Evolutionary conservation across 345 rosid species (phyloP).

Genomic region (Salix exigua): DNA sequence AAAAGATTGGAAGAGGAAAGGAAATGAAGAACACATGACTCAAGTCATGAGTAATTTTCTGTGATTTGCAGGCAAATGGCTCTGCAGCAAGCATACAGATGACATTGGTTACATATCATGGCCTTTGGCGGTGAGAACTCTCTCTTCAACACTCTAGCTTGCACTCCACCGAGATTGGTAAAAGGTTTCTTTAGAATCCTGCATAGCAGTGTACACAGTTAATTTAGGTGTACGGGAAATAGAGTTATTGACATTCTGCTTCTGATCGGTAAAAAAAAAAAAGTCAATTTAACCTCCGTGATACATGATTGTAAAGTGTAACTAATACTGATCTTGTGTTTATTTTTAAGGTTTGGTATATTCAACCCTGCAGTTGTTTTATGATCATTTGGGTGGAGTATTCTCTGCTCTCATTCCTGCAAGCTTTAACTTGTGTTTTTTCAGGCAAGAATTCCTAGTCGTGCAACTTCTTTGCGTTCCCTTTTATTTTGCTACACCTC

Average conservation of each 20-base stretch:
- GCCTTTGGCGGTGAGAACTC: slow-evolving; percentile 88
- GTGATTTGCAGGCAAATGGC: slow-evolving; percentile 45
- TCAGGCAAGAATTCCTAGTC: slow-evolving; percentile 47
- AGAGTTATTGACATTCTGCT: too few relatives aligned
- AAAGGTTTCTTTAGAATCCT: too few relatives aligned
- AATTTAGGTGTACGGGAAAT: too few relatives aligned
- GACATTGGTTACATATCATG: slow-evolving; percentile 65
- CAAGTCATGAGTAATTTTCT: slow-evolving; percentile 9
- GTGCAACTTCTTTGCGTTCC: slow-evolving; percentile 10
- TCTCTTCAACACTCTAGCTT: slow-evolving; percentile 1
- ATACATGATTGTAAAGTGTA: too few relatives aligned
- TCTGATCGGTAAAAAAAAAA: too few relatives aligned
- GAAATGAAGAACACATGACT: not conserved
- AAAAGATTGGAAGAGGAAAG: too few relatives aligned
- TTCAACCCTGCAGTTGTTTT: slow-evolving; percentile 77
- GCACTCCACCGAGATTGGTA: too few relatives aligned
- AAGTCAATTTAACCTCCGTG: too few relatives aligned
- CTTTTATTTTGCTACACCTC: slow-evolving; percentile 8
- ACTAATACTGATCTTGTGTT: not conserved
- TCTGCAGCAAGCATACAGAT: slow-evolving; percentile 71
- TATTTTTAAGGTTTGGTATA: slow-evolving; percentile 73
- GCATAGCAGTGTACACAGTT: too few relatives aligned
- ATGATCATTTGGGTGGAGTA: slow-evolving; percentile 94
- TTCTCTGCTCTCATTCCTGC: slow-evolving; percentile 79
- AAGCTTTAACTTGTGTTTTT: slow-evolving; percentile 80